Conservation (phyloP, 1,284 basidiomycete genomes). For the Pseudozyma hubeiensis region DNA sequence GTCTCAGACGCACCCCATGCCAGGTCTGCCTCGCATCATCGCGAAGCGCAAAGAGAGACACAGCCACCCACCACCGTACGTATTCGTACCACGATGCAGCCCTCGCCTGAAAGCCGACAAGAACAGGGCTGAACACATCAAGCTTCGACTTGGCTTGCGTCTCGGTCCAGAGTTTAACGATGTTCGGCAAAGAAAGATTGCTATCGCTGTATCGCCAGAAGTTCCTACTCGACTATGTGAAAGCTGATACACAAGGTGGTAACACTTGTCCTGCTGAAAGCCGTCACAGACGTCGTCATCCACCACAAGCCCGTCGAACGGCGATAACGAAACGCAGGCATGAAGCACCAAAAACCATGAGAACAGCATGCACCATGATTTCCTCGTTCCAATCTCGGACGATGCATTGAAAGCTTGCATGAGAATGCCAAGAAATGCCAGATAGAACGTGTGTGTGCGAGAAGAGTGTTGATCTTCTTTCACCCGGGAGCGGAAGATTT, state of each 20-base stretch:
- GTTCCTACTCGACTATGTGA: too few relatives aligned
- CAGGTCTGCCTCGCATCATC: background rate
- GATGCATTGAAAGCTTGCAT: background rate
- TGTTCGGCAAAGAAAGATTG: background rate
- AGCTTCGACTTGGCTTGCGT: background rate
- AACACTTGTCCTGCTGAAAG: too few relatives aligned
- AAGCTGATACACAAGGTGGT: too few relatives aligned
- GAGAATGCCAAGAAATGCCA: conserved; percentile 6
- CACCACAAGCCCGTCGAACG: too few relatives aligned
- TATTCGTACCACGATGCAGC: background rate
- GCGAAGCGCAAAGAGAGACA: background rate
- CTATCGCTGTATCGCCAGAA: background rate
- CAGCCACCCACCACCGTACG: background rate
- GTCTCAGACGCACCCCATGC: background rate
- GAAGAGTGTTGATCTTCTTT: too few relatives aligned
- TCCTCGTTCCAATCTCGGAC: too few relatives aligned
- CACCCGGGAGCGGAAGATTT: too few relatives aligned
- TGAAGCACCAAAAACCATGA: too few relatives aligned
- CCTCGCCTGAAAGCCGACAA: too few relatives aligned
- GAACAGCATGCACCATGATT: too few relatives aligned
- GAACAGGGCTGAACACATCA: background rate
- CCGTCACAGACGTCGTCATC: too few relatives aligned
- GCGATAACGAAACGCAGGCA: too few relatives aligned
- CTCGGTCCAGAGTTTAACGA: conserved; percentile 1
- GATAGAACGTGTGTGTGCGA: background rate